Evolutionary conservation across 257 asterid genomes (phyloP).

Genomic region (Nicotiana tomentosiformis): DNA sequence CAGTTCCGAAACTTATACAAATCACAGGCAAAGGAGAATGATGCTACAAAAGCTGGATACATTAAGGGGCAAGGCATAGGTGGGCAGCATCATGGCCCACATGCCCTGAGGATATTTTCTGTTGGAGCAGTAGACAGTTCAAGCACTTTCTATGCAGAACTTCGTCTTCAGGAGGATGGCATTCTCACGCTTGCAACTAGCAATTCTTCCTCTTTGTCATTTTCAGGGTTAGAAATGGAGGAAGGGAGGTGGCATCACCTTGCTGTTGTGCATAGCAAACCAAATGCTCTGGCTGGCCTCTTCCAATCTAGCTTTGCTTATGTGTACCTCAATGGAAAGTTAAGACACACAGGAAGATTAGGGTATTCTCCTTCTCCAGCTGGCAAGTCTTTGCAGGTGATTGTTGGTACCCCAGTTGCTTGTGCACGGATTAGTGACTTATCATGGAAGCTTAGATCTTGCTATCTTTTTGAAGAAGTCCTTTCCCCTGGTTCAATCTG

Average conservation of each 20-base stretch:
- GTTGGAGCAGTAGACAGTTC: conserved; percentile 84
- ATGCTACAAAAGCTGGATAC: conserved; percentile 54
- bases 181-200: conserved; percentile 84
- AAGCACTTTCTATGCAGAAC: conserved; percentile 71
- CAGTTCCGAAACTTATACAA: conserved; percentile 71
- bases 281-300: conserved; percentile 98
- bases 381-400: conserved; percentile 92
- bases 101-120: conserved; percentile 71
- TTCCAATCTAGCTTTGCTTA: conserved; percentile 96
- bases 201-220: conserved; percentile 82
- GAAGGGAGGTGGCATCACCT: conserved; percentile 99
- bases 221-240: conserved; percentile 85
- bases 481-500: conserved; percentile 96
- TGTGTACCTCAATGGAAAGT: conserved; percentile 90
- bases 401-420: conserved; percentile 82
- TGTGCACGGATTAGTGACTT: conserved; percentile 74
- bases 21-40: conserved; percentile 58
- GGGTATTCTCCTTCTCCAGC: conserved; percentile 96
- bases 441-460: conserved; percentile 92
- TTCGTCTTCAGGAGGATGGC: conserved; percentile 89
- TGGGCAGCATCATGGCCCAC: conserved; percentile 54
- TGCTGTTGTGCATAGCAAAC: conserved; percentile 97
- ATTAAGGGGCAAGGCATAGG: conserved; percentile 40
- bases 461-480: conserved; percentile 97
- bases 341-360: conserved; percentile 86